These are phyloP conservation scores for Geosmithia putterillii DNA, from an alignment of 2,329 filamentous ascomycete genomes.

Conservation along the genomic window DNA sequence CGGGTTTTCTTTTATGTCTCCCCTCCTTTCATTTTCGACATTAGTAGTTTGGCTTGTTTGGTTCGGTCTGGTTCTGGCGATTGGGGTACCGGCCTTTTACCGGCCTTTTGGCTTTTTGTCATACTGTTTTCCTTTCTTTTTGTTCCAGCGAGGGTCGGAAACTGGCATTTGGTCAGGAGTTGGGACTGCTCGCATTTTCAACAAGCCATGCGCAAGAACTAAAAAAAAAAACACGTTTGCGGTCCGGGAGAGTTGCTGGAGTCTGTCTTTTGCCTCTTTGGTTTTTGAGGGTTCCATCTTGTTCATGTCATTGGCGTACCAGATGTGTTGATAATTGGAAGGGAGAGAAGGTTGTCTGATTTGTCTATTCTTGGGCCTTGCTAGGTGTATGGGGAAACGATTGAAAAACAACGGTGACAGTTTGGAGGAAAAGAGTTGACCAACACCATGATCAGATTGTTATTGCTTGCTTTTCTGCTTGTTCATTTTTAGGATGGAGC, in stretches of 20 bases:
- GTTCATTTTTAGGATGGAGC: neutral
- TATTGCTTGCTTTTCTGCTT: neutral
- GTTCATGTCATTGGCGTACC: neutral
- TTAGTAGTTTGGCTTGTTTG: neutral
- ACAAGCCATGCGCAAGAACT: neutral
- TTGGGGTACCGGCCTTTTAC: neutral
- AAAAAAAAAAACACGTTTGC: neutral
- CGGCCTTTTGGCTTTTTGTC: neutral
- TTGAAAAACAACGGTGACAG: neutral
- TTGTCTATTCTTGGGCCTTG: neutral
- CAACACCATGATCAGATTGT: neutral
- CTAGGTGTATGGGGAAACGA: neutral
- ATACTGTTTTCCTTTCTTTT: neutral
- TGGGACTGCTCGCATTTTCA: neutral
- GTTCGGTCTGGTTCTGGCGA: neutral
- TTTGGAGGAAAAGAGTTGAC: neutral
- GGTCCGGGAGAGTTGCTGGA: neutral
- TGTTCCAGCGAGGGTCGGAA: neutral
- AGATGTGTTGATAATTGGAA: neutral
- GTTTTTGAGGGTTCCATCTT: neutral
- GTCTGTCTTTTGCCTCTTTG: no score
- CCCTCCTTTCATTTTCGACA: neutral
- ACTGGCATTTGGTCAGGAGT: constrained; percentile 1
- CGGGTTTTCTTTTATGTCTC: constrained; percentile 7
- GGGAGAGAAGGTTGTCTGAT: neutral